These are phyloP conservation scores for Hypoxylon crocopeplum DNA, from an alignment of 495 filamentous ascomycete genomes.

Conservation along the genomic window DNA sequence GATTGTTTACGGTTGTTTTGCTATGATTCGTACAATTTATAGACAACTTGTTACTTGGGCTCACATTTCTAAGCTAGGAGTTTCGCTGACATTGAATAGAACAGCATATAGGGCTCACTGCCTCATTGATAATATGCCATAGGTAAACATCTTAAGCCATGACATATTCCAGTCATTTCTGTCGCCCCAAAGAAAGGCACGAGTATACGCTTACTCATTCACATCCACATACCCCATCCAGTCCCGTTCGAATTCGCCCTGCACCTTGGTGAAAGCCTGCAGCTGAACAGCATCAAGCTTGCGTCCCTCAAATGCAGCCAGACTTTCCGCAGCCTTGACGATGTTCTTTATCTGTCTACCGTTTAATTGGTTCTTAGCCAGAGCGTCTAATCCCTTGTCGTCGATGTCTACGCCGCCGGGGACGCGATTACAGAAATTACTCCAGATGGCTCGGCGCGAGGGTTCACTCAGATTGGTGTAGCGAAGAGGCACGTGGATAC, in stretches of 20 bases:
- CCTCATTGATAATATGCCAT: too few relatives aligned
- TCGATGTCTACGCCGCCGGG: constrained; percentile 41
- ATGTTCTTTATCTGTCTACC: constrained; percentile 71
- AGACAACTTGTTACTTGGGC: too few relatives aligned
- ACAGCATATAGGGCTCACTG: too few relatives aligned
- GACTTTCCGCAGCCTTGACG: constrained; percentile 58
- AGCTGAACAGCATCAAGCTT: constrained; percentile 18
- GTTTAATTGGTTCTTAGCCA: constrained; percentile 59
- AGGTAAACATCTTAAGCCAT: too few relatives aligned
- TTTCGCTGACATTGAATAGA: too few relatives aligned
- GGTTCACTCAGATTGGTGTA: constrained; percentile 45
- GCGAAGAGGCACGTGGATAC: constrained; percentile 53
- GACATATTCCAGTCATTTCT: too few relatives aligned
- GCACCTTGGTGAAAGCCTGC: constrained; percentile 16
- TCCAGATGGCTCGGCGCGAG: constrained; percentile 52
- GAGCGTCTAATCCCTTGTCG: constrained; percentile 47
- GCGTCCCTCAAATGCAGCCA: constrained; percentile 45
- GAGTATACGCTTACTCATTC: too few relatives aligned
- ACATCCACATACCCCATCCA: constrained; percentile 27
- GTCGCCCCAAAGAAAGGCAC: too few relatives aligned
- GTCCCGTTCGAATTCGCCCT: constrained; percentile 25
- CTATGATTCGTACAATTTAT: too few relatives aligned
- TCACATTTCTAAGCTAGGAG: too few relatives aligned
- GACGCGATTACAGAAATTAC: constrained; percentile 46
- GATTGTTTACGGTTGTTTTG: too few relatives aligned